Evolutionary conservation across 1,139 yeast genomes (phyloP).

Genomic region (Hyphopichia wangnamkhiaoensis): DNA sequence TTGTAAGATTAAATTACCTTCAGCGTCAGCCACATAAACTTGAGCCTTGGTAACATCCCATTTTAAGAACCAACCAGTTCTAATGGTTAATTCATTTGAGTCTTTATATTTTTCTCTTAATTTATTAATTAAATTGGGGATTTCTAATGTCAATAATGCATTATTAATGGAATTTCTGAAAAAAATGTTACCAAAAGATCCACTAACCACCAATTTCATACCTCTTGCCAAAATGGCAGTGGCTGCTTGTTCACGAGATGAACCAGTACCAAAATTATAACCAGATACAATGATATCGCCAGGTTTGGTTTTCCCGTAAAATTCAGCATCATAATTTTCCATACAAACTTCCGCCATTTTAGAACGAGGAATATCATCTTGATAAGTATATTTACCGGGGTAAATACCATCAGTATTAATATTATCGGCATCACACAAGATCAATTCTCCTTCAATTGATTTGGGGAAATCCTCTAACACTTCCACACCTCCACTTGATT

Average conservation of each 20-base stretch:
- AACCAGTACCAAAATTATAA: slow-evolving; percentile 95
- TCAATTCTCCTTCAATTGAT: slow-evolving; percentile 83
- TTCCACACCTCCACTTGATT: slow-evolving; percentile 52
- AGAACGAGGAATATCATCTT: slow-evolving; percentile 91
- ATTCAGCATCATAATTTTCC: slow-evolving; percentile 96
- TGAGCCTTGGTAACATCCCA: slow-evolving; percentile 91
- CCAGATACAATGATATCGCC: slow-evolving; percentile 93
- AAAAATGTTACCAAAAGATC: slow-evolving; percentile 96
- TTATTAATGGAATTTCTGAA: slow-evolving; percentile 94
- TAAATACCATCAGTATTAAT: slow-evolving; percentile 98
- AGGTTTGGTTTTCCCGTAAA: slow-evolving; percentile 73
- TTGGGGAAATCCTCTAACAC: slow-evolving; percentile 90
- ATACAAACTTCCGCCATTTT: slow-evolving; percentile 98
- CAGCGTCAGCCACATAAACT: slow-evolving; percentile 73
- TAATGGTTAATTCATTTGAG: slow-evolving; percentile 71
- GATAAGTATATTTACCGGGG: slow-evolving; percentile 98
- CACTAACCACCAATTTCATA: slow-evolving; percentile 89
- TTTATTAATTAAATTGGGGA: slow-evolving; percentile 79
- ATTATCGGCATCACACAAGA: slow-evolving; percentile 95
- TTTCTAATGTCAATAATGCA: slow-evolving; percentile 89
- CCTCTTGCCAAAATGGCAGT: slow-evolving; percentile 94
- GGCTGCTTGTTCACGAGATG: slow-evolving; percentile 99
- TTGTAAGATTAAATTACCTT: slow-evolving; percentile 64
- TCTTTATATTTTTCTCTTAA: slow-evolving; percentile 68
- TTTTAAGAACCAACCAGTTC: slow-evolving; percentile 90